Conservation (phyloP, 352 stramenopile genomes). For the Paralagenidium karlingii region DNA sequence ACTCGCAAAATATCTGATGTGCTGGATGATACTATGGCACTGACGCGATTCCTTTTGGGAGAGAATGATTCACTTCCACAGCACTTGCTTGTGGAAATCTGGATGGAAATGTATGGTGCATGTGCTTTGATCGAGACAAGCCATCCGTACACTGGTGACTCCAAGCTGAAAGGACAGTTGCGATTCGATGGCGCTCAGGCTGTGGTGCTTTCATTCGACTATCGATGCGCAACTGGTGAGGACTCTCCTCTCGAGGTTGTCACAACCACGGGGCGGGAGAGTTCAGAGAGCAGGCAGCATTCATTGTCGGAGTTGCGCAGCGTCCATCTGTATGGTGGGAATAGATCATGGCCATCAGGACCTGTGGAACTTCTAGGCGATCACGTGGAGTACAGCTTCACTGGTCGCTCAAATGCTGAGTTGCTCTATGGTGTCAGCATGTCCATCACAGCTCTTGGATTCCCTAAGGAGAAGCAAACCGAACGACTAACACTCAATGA, state of each 20-base stretch:
- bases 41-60: slow-evolving; percentile 51
- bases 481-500: slow-evolving; percentile 20
- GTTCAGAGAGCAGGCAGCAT: too few species aligned
- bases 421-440: slow-evolving; percentile 43
- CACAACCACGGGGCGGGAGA: not conserved
- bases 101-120: slow-evolving; percentile 66
- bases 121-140: slow-evolving; percentile 39
- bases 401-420: slow-evolving; percentile 35
- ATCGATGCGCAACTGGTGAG: slow-evolving; percentile 26
- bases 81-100: slow-evolving; percentile 51
- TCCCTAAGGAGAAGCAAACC: slow-evolving; percentile 54
- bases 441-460: slow-evolving; percentile 36
- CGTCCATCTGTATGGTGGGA: slow-evolving; percentile 21
- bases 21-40: slow-evolving; percentile 32
- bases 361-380: slow-evolving; percentile 44
- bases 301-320: slow-evolving; percentile 6
- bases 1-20: slow-evolving; percentile 20
- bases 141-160: slow-evolving; percentile 35
- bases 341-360: slow-evolving; percentile 28
- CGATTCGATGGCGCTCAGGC: slow-evolving; percentile 37
- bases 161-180: slow-evolving; percentile 17
- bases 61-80: slow-evolving; percentile 25
- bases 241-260: slow-evolving; percentile 10
- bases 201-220: slow-evolving; percentile 51
- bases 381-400: slow-evolving; percentile 44